These are phyloP conservation scores for Theileria sp. DNA, from an alignment of 169 alveolate genomes.

Conservation along the genomic window DNA sequence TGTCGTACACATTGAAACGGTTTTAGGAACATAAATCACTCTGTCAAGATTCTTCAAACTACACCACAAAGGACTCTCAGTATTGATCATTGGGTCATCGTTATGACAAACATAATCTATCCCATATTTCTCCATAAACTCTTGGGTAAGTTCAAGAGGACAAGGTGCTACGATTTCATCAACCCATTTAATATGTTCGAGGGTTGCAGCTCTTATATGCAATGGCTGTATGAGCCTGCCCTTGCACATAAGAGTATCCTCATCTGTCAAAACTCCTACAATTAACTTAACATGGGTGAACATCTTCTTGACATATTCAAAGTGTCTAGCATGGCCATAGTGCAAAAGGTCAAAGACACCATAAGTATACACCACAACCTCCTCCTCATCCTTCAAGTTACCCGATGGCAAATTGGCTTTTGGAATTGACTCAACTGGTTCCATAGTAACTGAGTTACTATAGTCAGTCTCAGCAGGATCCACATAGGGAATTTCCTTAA, in stretches of 20 bases:
- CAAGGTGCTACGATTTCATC: constrained; percentile 95
- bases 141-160: constrained; percentile 88
- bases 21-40: constrained; percentile 85
- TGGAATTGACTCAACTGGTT: not conserved
- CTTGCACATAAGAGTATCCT: constrained; percentile 87
- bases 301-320: constrained; percentile 93
- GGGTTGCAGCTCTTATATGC: constrained; percentile 90
- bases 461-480: constrained; percentile 16
- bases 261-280: constrained; percentile 95
- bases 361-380: constrained; percentile 69
- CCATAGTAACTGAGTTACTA: constrained; percentile 2
- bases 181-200: constrained; percentile 93
- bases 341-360: constrained; percentile 96
- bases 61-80: constrained; percentile 77
- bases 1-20: constrained; percentile 94
- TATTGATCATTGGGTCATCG: constrained; percentile 69
- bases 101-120: constrained; percentile 88
- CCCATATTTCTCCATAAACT: constrained; percentile 82
- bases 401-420: not conserved
- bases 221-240: constrained; percentile 92
- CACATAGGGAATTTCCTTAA: constrained; percentile 24
- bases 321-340: constrained; percentile 93
- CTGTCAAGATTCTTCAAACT: constrained; percentile 87
- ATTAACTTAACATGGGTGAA: constrained; percentile 87
- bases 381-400: not conserved